phyloP scores from a whole-genome alignment of 352 stramenopile genomes.

The Albugo candida region DNA sequence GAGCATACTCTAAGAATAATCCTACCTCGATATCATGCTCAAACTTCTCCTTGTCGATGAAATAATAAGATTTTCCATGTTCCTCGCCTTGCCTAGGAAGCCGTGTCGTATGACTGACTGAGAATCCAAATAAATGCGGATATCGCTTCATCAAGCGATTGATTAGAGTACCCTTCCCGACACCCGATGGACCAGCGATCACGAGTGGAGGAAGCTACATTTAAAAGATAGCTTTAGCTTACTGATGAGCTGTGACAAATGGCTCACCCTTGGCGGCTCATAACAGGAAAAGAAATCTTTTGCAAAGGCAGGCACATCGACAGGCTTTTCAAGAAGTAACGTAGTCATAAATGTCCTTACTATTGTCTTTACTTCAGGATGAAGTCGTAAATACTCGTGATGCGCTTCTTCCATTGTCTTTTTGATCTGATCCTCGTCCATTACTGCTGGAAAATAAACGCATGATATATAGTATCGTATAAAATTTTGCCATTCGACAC shows the following conservation, averaged over 20 bases:
- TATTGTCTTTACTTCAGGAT: slow-evolving; percentile 81
- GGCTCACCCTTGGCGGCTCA: slow-evolving; percentile 12
- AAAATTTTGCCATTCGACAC: too few species aligned
- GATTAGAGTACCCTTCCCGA: slow-evolving; percentile 94
- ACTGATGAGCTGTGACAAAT: background rate
- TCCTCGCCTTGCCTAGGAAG: slow-evolving; percentile 83
- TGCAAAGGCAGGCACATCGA: slow-evolving; percentile 63
- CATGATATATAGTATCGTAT: too few species aligned
- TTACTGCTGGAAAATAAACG: too few species aligned
- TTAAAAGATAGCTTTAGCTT: background rate
- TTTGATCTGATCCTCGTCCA: slow-evolving; percentile 38
- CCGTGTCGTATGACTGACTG: slow-evolving; percentile 94
- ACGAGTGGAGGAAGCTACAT: slow-evolving; percentile 64
- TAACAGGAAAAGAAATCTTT: slow-evolving; percentile 61
- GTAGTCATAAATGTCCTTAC: slow-evolving; percentile 74
- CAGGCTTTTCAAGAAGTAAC: slow-evolving; percentile 73
- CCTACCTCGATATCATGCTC: slow-evolving; percentile 85
- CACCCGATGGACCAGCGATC: slow-evolving; percentile 79
- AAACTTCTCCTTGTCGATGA: slow-evolving; percentile 85
- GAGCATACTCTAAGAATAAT: slow-evolving; percentile 93
- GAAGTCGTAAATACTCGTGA: slow-evolving; percentile 50
- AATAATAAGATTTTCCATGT: slow-evolving; percentile 96
- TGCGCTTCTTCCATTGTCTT: slow-evolving; percentile 74
- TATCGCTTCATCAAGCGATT: slow-evolving; percentile 76
- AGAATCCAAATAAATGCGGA: slow-evolving; percentile 86